Evolutionary conservation across 768 basidiomycete genomes (phyloP), one percentile per base, ranked within the genome.

Genomic region (Neoboletus brunneissimus): DNA sequence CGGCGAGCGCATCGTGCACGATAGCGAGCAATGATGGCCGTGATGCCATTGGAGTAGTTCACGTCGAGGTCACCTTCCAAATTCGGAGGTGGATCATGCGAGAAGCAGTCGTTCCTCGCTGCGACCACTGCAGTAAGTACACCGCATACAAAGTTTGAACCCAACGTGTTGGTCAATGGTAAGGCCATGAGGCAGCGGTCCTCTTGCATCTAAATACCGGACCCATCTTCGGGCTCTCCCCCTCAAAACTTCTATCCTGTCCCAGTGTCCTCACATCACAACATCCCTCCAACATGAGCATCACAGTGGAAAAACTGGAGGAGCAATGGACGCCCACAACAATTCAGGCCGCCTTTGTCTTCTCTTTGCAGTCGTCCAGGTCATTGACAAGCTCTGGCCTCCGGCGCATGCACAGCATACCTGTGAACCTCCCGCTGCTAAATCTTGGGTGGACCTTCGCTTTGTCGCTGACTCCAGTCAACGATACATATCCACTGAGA

Each of bases 1-100:
- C 50, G 5, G 65, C 62, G 48, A 73, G 56, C 29, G 64, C 60
- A 35, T 67, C 65, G 62, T 72, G 65, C 48, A 71, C 59, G 12
- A 22, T 63, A 49, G 62, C 57, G 59, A 71, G 64, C 45, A 68
- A 27, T 1, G 69, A 68, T 50, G 68, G 46, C 18, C 48, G 61
- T 38, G 62, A 51, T 45, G 48, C 48, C 64, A 59, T 50, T 11
- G 13, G 32, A 12, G 34, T n/a, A n/a, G n/a, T n/a, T n/a, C n/a
- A n/a, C n/a, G n/a, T n/a, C n/a, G n/a, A n/a, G 25, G 25, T 25
- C 25, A 25, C 25, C 25, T 25, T 5, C 25, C 25, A 25, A 25
- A 25, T 25, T n/a, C n/a, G n/a, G 25, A 25, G 25, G 25, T 25
- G 25, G 25, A 25, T 25, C 25, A 25, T 25, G 25, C 25, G 25